Evolutionary conservation across 495 filamentous ascomycete genomes (phyloP).

Genomic region (Neurospora sp.): DNA sequence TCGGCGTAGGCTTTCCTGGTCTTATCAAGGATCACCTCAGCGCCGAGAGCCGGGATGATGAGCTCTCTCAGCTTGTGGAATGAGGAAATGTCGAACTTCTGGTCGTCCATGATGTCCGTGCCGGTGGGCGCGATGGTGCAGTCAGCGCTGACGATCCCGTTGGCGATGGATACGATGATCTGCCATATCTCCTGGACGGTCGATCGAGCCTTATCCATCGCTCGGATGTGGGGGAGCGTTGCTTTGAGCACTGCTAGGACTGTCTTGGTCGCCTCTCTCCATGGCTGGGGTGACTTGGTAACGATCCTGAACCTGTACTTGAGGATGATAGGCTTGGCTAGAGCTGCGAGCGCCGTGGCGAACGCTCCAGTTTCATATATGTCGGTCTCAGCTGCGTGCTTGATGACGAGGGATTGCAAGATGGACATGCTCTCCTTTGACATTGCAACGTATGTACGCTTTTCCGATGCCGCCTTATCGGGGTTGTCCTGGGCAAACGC

Average conservation of each 20-base stretch:
- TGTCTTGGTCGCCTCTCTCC: constrained; percentile 67
- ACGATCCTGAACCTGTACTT: constrained; percentile 61
- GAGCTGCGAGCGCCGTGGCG: constrained; percentile 46
- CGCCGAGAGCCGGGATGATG: constrained; percentile 66
- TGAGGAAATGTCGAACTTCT: constrained; percentile 69
- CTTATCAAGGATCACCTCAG: constrained; percentile 49
- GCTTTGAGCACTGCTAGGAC: constrained; percentile 58
- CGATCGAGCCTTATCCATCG: constrained; percentile 40
- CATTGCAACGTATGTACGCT: constrained; percentile 75
- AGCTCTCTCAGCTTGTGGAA: constrained; percentile 59
- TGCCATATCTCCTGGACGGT: constrained; percentile 45
- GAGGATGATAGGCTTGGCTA: constrained; percentile 55
- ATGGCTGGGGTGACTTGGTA: constrained; percentile 52
- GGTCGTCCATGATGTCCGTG: constrained; percentile 46
- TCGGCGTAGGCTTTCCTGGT: constrained; percentile 61
- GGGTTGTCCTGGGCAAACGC: constrained; percentile 41
- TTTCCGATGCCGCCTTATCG: constrained; percentile 25
- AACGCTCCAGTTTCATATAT: constrained; percentile 58
- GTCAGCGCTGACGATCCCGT: constrained; percentile 50
- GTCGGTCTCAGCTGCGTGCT: constrained; percentile 51
- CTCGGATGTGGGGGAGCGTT: constrained; percentile 51
- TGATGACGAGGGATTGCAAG: constrained; percentile 51
- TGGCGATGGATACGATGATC: constrained; percentile 46
- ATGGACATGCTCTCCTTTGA: constrained; percentile 67
- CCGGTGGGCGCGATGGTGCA: constrained; percentile 28